Percentiles rank a stretch among this genome's conserved stretches.
Evolutionary conservation across 176 grass and related monocot genomes (phyloP).

Genomic region (Bonia amplexicaulis): DNA sequence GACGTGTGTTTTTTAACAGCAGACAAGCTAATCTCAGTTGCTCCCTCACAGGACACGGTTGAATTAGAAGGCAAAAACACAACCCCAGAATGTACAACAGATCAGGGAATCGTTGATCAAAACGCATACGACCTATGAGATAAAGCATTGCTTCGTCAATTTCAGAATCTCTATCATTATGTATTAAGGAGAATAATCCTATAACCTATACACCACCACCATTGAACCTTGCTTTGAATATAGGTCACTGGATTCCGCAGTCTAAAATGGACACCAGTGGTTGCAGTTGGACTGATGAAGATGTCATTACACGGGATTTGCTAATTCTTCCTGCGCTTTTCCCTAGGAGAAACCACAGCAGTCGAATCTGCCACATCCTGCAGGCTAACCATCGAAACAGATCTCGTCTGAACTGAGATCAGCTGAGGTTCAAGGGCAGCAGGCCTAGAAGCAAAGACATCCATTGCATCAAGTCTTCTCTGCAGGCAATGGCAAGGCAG

Average conservation of each 20-base stretch:
- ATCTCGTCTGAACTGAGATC: constrained; percentile 25
- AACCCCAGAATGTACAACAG: not conserved
- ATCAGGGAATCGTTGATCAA: not conserved
- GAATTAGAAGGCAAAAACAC: constrained; percentile 14
- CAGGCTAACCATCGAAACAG: constrained; percentile 26
- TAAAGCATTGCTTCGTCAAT: not conserved
- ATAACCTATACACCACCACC: constrained; percentile 32
- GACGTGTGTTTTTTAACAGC: not conserved
- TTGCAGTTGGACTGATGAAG: not conserved
- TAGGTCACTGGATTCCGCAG: not conserved
- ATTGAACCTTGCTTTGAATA: not conserved
- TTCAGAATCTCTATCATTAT: constrained; percentile 10
- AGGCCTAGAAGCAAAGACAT: constrained; percentile 6
- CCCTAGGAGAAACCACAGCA: constrained; percentile 21
- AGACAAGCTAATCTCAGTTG: too few species aligned
- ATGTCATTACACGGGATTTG: not conserved
- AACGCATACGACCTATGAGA: not conserved
- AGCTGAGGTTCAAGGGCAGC: not conserved
- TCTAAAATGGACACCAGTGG: constrained; percentile 6
- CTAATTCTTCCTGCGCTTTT: constrained; percentile 59
- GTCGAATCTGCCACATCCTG: constrained; percentile 34
- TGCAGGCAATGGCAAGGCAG: constrained; percentile 29
- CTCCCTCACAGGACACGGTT: not conserved
- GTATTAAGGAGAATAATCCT: constrained; percentile 9
- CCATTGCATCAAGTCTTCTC: constrained; percentile 4